phyloP scores from a whole-genome alignment of 1,284 basidiomycete genomes.

The Malassezia caprae region DNA sequence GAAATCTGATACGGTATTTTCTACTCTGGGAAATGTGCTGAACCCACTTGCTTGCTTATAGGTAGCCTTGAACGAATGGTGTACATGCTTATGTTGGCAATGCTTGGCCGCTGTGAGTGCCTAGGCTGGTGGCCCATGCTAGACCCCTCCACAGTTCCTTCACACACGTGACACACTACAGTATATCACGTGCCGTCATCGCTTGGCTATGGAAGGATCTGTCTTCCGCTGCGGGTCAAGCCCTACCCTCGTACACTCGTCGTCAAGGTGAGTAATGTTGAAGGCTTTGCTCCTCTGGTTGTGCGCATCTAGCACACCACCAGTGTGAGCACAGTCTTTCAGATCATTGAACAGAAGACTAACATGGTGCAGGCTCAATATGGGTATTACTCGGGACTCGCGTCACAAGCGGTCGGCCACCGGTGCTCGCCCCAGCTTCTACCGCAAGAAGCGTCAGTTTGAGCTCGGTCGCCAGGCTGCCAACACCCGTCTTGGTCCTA shows the following conservation, averaged over 20 bases:
- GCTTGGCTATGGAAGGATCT: neutral
- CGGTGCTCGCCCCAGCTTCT: conserved; percentile 46
- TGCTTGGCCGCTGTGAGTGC: no score
- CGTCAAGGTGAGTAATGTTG: conserved; percentile 13
- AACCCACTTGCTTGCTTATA: neutral
- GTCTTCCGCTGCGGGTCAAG: conserved; percentile 9
- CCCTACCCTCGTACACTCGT: conserved; percentile 17
- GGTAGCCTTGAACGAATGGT: neutral
- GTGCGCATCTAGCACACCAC: neutral
- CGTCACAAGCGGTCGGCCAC: conserved; percentile 47
- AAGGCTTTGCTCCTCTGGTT: neutral
- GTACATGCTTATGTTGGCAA: neutral
- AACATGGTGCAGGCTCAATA: conserved; percentile 25
- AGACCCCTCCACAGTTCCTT: neutral
- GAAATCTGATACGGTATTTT: neutral
- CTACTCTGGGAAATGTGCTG: neutral
- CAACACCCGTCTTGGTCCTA: conserved; percentile 47
- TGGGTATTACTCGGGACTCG: conserved; percentile 49
- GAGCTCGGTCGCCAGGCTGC: conserved; percentile 48
- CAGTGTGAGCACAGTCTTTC: neutral
- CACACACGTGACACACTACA: neutral
- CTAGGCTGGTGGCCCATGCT: neutral
- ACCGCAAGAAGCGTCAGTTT: conserved; percentile 48
- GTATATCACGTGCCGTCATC: conserved; percentile 9
- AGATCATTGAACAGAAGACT: neutral